A percentile compares a stretch with the other conserved stretches of the same genome.
phyloP scores from a whole-genome alignment of 495 filamentous ascomycete species.

The Zalerion maritima region DNA sequence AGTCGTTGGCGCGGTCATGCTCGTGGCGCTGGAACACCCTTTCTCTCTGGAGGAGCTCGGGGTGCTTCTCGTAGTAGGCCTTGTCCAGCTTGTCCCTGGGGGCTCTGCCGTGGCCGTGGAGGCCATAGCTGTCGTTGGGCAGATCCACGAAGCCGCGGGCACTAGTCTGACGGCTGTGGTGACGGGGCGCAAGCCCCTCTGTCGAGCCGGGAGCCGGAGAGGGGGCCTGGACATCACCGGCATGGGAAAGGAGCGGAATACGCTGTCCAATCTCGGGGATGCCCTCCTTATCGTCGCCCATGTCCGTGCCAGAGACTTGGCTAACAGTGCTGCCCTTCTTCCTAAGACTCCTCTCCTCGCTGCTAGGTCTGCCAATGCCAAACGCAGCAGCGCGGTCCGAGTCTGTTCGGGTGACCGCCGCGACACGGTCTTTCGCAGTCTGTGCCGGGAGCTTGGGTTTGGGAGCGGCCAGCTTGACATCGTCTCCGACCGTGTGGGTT shows the following conservation, averaged over 20 bases:
- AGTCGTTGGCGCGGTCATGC: constrained; percentile 56
- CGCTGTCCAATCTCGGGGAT: constrained; percentile 82
- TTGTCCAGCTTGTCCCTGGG: constrained; percentile 64
- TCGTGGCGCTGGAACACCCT: constrained; percentile 33
- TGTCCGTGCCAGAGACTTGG: constrained; percentile 32
- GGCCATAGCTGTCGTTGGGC: constrained; percentile 68
- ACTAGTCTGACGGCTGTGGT: constrained; percentile 47
- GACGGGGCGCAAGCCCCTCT: constrained; percentile 31
- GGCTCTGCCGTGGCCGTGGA: constrained; percentile 67
- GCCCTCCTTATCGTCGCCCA: constrained; percentile 56
- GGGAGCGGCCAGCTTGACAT: constrained; percentile 81
- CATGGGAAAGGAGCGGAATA: constrained; percentile 88
- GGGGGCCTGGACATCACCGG: constrained; percentile 92
- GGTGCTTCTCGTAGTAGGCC: constrained; percentile 82
- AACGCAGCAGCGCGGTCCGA: constrained; percentile 68
- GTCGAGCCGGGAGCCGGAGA: constrained; percentile 64
- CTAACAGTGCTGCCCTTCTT: constrained; percentile 47
- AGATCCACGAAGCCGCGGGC: constrained; percentile 28
- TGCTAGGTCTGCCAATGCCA: constrained; percentile 55
- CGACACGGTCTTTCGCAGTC: constrained; percentile 66
- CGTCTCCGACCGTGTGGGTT: constrained; percentile 61
- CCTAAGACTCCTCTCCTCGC: constrained; percentile 35
- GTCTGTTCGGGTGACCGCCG: constrained; percentile 76
- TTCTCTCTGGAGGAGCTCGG: constrained; percentile 64
- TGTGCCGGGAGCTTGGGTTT: constrained; percentile 67